Conservation (phyloP, 768 basidiomycete genomes). For the Lyophyllum atratum region DNA sequence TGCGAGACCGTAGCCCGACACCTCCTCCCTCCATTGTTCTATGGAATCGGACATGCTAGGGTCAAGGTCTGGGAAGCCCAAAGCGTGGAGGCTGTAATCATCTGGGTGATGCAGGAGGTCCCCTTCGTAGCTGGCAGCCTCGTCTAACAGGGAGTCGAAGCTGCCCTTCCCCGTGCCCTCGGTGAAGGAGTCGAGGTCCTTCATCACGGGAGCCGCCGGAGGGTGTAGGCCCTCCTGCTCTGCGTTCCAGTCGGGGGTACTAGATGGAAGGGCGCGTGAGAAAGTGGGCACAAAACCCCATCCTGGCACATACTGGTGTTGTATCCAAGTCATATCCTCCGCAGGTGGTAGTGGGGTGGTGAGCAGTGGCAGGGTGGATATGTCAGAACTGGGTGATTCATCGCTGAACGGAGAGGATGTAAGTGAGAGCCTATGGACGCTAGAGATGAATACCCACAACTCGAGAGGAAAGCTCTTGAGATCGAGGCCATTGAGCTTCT, state of each 20-base stretch:
- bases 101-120: conserved; percentile 34
- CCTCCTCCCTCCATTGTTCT: conserved; percentile 46
- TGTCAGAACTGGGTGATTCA: conserved; percentile 2
- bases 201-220: conserved; percentile 51
- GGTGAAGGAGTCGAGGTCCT: conserved; percentile 62
- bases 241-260: conserved; percentile 9
- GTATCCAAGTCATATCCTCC: conserved; percentile 12
- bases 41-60: conserved; percentile 26
- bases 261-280: conserved; percentile 6
- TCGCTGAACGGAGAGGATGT: not conserved
- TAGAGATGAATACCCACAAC: not conserved
- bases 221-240: conserved; percentile 21
- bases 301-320: conserved; percentile 15
- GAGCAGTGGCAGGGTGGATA: conserved; percentile 8
- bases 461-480: conserved; percentile 7
- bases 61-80: conserved; percentile 30
- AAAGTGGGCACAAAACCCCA: conserved; percentile 1
- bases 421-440: not conserved
- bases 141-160: conserved; percentile 46
- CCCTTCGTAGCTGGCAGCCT: conserved; percentile 35
- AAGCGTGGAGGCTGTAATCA: conserved; percentile 25
- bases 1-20: conserved; percentile 26
- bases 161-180: conserved; percentile 56
- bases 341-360: conserved; percentile 12
- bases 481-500: not conserved